Evolutionary conservation across 345 rosid species (phyloP).

Genomic region (Litchi chinensis): DNA sequence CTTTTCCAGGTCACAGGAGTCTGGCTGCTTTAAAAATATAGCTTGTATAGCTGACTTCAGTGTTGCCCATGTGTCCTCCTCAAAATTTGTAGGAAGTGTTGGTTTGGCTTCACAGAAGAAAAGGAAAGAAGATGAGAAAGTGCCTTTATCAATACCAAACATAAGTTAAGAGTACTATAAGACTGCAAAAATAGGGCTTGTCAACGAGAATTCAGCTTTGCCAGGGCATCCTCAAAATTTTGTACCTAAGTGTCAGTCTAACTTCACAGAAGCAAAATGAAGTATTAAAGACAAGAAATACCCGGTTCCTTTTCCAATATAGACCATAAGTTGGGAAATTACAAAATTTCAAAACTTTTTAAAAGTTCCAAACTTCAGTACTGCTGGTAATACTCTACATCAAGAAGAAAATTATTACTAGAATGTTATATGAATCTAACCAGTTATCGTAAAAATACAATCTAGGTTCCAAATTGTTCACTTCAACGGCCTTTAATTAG

Average conservation of each 20-base stretch:
- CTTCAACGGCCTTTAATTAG: not conserved
- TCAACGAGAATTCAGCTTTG: slow-evolving; percentile 82
- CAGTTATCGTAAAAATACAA: not conserved
- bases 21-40: slow-evolving; percentile 78
- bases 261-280: slow-evolving; percentile 44
- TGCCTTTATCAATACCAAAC: slow-evolving; percentile 2
- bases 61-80: slow-evolving; percentile 90
- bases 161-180: slow-evolving; percentile 8
- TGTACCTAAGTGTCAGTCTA: slow-evolving; percentile 70
- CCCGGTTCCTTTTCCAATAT: not conserved
- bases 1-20: slow-evolving; percentile 74
- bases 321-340: slow-evolving; percentile 5
- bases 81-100: slow-evolving; percentile 74
- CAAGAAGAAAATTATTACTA: not conserved
- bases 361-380: slow-evolving; percentile 1
- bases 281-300: slow-evolving; percentile 9
- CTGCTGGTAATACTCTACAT: not conserved
- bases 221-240: slow-evolving; percentile 93
- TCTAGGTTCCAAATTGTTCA: not conserved
- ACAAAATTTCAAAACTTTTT: not conserved
- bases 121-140: slow-evolving; percentile 12
- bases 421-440: not conserved
- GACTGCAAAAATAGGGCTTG: slow-evolving; percentile 77
- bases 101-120: slow-evolving; percentile 72
- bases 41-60: slow-evolving; percentile 91